Evolutionary conservation across 129 eudicot genomes (phyloP), one percentile per base, ranked within the genome.

Genomic region (Artemisia annua): DNA sequence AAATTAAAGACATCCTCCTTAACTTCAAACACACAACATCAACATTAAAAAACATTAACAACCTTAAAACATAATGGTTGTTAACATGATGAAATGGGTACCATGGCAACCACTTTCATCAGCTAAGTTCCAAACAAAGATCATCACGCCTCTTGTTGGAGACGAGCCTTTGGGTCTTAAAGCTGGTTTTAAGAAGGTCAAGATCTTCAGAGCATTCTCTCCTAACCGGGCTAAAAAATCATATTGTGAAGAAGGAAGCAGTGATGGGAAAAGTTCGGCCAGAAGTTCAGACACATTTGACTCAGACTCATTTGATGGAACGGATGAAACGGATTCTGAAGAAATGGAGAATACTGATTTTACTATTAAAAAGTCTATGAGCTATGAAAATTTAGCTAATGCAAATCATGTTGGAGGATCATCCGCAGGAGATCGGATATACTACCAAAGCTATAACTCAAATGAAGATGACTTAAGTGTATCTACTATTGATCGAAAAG

Each of bases 21-120:
- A 70, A 63, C 9, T 51, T 10, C 77, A 62, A 77, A 35, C 55
- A 50, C 70, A 32, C 16, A 62, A 63, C 52, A 22, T 48, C 30
- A 61, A 22, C 44, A 55, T n/a, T 39, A 11, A 2, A 39, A 63
- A 15, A 30, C 19, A 39, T 39, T 39, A 39, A 39, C 46, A 35
- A 35, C 18, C 60, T 3, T 66, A 32, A 51, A 24, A 53, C 14
- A 63, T 80, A 7, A 48, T 82, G 89, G 87, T 80, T 10, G 89
- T 82, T 70, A 83, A 64, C 72, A 81, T 88, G 87, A 88, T 83
- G 81, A 88, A 76, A 60, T 88, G 96, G 96, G 81, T 85, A 76
- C 85, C 96, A 35, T 79, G 90, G 94, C 82, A 84, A n/a, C 87
- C 89, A 26, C 55, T 72, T 39, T 59, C 81, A 39, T 80, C 86